Conservation (phyloP, 352 stramenopile species). For the Globisporangium parvum region DNA sequence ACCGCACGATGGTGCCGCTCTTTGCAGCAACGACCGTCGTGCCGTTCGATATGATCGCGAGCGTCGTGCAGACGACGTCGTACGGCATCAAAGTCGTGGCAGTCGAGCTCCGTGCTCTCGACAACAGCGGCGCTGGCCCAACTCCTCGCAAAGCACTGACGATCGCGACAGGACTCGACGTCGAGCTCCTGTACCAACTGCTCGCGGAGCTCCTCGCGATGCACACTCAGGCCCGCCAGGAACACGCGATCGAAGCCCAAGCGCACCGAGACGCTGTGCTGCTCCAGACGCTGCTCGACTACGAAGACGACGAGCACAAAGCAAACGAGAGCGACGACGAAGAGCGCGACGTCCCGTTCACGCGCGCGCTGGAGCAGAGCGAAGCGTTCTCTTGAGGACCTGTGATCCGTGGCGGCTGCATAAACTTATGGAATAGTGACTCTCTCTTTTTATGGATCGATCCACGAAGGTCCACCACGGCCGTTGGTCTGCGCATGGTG, state of each 20-base stretch:
- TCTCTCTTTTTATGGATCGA: no score
- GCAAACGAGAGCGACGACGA: slow-evolving; percentile 18
- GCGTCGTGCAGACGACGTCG: slow-evolving; percentile 46
- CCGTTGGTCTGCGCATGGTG: no score
- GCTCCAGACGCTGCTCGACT: slow-evolving; percentile 47
- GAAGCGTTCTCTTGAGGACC: slow-evolving; percentile 9
- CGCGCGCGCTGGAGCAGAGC: slow-evolving; percentile 10
- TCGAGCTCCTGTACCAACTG: slow-evolving; percentile 70
- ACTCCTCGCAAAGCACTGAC: slow-evolving; percentile 30
- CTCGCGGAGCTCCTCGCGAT: slow-evolving; percentile 55
- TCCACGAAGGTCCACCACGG: no score
- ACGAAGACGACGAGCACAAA: slow-evolving; percentile 60
- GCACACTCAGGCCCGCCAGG: slow-evolving; percentile 32
- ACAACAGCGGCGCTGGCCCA: not conserved
- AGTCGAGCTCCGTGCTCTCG: slow-evolving; percentile 24
- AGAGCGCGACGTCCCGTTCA: slow-evolving; percentile 12
- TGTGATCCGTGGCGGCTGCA: no score
- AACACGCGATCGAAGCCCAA: slow-evolving; percentile 15
- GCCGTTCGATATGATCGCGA: slow-evolving; percentile 48
- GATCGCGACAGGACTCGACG: slow-evolving; percentile 70
- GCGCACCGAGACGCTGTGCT: slow-evolving; percentile 34
- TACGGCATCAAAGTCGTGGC: slow-evolving; percentile 63
- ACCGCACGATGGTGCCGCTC: slow-evolving; percentile 69
- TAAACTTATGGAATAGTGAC: no score
- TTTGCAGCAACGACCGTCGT: slow-evolving; percentile 63